A percentile compares a stretch with the other conserved stretches of the same genome.
These are phyloP conservation scores for Naumovozyma dairenensis DNA, from an alignment of 805 yeast species.

Conservation along the genomic window DNA sequence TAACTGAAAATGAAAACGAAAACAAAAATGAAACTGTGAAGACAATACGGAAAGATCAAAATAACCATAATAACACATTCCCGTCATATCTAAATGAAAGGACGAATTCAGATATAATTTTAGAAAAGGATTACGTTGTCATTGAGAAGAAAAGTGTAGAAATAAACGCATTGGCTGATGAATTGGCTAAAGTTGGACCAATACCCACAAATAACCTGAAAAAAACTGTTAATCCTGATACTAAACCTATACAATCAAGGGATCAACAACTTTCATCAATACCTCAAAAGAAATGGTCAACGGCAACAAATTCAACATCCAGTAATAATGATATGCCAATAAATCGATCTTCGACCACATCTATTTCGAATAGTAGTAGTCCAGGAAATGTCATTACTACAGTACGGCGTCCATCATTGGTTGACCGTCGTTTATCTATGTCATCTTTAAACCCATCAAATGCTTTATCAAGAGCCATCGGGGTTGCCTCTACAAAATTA, in stretches of 20 bases:
- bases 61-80: neutral
- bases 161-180: slow-evolving; percentile 92
- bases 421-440: slow-evolving; percentile 55
- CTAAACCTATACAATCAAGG: too few relatives aligned
- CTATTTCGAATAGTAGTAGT: slow-evolving; percentile 4
- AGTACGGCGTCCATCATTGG: slow-evolving; percentile 50
- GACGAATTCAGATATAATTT: slow-evolving; percentile 36
- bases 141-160: slow-evolving; percentile 93
- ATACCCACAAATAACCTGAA: too few relatives aligned
- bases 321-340: neutral
- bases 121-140: slow-evolving; percentile 85
- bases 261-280: neutral
- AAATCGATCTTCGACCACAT: slow-evolving; percentile 1
- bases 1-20: too few relatives aligned
- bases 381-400: slow-evolving; percentile 22
- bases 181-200: slow-evolving; percentile 41
- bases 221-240: too few relatives aligned
- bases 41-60: neutral
- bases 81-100: neutral
- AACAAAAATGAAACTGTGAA: neutral
- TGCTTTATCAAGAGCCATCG: slow-evolving; percentile 80
- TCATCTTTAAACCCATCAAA: slow-evolving; percentile 68
- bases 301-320: neutral
- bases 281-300: neutral
- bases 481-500: slow-evolving; percentile 76